phyloP scores from a whole-genome alignment of 1,284 basidiomycete species.

The Ceratobasidium sp. region DNA sequence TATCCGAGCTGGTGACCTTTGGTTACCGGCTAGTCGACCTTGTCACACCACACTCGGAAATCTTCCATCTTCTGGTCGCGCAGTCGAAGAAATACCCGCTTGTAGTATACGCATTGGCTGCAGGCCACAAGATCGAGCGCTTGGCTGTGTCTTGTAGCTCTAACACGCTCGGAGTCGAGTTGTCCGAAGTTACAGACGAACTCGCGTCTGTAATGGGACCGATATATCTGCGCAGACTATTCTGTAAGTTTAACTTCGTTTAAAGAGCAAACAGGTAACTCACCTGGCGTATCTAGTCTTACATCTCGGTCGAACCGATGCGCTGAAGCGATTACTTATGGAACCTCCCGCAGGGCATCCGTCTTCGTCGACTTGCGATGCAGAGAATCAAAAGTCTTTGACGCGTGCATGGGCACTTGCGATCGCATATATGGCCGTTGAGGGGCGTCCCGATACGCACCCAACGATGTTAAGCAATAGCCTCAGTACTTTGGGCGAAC shows the following conservation, averaged over 20 bases:
- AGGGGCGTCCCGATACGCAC: slow-evolving; percentile 43
- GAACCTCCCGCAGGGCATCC: slow-evolving; percentile 74
- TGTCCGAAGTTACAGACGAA: slow-evolving; percentile 71
- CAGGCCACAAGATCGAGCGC: slow-evolving; percentile 68
- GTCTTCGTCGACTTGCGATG: slow-evolving; percentile 55
- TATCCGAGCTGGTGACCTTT: slow-evolving; percentile 43
- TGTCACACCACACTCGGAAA: slow-evolving; percentile 26
- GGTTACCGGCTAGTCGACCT: slow-evolving; percentile 42
- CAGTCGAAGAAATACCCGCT: slow-evolving; percentile 60
- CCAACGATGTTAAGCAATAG: slow-evolving; percentile 37
- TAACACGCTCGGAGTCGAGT: slow-evolving; percentile 71
- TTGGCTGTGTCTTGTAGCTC: slow-evolving; percentile 72
- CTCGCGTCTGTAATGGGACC: slow-evolving; percentile 72
- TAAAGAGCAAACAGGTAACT: neutral
- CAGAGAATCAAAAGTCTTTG: slow-evolving; percentile 47
- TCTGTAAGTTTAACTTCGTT: slow-evolving; percentile 56
- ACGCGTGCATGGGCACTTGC: slow-evolving; percentile 50
- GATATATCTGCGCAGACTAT: slow-evolving; percentile 71
- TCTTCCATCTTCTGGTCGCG: slow-evolving; percentile 32
- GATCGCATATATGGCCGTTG: slow-evolving; percentile 49
- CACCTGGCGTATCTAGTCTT: slow-evolving; percentile 55
- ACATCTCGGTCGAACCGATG: slow-evolving; percentile 65
- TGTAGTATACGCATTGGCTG: slow-evolving; percentile 72
- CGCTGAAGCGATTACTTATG: slow-evolving; percentile 67
- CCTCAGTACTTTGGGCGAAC: slow-evolving; percentile 46